These are phyloP conservation scores for Trapa bicornis DNA, from an alignment of 345 rosid species.

Conservation along the genomic window DNA sequence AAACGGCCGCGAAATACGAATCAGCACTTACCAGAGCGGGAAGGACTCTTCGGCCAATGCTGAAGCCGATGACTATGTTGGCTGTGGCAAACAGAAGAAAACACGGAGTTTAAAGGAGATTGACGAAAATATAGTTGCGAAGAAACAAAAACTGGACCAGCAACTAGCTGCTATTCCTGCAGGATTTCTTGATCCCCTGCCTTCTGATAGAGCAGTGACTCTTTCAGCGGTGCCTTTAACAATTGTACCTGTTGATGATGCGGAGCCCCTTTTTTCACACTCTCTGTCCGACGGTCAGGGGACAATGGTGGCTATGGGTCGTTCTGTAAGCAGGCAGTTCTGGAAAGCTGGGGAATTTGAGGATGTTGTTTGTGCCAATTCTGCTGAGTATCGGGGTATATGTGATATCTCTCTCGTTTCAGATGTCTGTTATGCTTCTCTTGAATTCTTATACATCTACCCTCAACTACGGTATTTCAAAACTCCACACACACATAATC, in stretches of 20 bases:
- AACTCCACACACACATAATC: too few relatives aligned
- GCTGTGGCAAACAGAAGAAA: neutral
- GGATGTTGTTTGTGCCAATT: constrained; percentile 21
- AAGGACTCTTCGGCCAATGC: neutral
- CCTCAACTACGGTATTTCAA: neutral
- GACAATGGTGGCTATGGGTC: neutral
- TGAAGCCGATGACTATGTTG: neutral
- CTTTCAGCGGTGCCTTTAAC: neutral
- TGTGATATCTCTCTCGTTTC: neutral
- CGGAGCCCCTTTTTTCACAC: neutral
- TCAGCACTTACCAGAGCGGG: neutral
- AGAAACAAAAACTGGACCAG: constrained; percentile 4
- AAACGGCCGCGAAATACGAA: neutral
- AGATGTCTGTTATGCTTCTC: neutral
- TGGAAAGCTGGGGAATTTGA: constrained; percentile 94
- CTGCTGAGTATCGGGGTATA: constrained; percentile 25
- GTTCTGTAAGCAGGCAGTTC: constrained; percentile 28
- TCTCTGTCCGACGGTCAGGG: neutral
- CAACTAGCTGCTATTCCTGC: neutral
- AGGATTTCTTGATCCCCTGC: constrained; percentile 5
- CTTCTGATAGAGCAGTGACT: neutral
- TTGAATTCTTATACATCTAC: neutral
- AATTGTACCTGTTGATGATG: neutral
- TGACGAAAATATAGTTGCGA: neutral
- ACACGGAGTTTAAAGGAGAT: constrained; percentile 7